These are phyloP conservation scores for Heliamphora pulchella DNA, from an alignment of 179 eudicot species.

Conservation along the genomic window DNA sequence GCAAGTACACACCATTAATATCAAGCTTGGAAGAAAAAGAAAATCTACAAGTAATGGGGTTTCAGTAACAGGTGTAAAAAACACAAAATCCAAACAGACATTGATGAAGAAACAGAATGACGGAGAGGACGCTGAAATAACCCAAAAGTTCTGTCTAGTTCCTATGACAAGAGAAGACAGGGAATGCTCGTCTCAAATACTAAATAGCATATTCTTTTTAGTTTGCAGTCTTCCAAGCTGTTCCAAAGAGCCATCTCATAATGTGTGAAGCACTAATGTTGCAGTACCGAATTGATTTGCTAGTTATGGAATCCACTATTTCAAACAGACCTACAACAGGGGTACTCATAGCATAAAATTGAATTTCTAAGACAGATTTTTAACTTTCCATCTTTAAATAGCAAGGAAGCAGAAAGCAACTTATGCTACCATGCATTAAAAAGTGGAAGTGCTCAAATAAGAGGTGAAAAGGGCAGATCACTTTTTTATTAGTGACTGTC, in stretches of 20 bases:
- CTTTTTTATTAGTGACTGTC: too few species aligned
- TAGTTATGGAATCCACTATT: background rate
- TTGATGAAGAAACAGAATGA: too few species aligned
- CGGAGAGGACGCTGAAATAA: too few species aligned
- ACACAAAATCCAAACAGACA: too few species aligned
- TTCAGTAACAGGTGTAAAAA: too few species aligned
- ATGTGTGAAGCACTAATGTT: background rate
- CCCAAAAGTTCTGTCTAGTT: background rate
- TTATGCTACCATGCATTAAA: background rate
- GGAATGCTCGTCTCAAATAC: background rate
- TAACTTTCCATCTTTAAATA: background rate
- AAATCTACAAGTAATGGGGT: too few species aligned
- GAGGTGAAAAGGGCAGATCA: too few species aligned
- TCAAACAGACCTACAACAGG: background rate
- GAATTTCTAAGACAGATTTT: too few species aligned
- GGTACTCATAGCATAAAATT: background rate
- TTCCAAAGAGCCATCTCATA: background rate
- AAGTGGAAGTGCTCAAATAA: background rate
- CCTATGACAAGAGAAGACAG: background rate
- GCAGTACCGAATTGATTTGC: background rate
- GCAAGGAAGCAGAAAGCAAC: background rate
- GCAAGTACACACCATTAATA: slow-evolving; percentile 27
- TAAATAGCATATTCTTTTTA: too few species aligned
- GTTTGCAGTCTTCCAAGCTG: too few species aligned
- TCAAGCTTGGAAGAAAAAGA: too few species aligned